Evolutionary conservation across 2,329 filamentous ascomycete genomes (phyloP).

Genomic region (Fusarium nurragi): DNA sequence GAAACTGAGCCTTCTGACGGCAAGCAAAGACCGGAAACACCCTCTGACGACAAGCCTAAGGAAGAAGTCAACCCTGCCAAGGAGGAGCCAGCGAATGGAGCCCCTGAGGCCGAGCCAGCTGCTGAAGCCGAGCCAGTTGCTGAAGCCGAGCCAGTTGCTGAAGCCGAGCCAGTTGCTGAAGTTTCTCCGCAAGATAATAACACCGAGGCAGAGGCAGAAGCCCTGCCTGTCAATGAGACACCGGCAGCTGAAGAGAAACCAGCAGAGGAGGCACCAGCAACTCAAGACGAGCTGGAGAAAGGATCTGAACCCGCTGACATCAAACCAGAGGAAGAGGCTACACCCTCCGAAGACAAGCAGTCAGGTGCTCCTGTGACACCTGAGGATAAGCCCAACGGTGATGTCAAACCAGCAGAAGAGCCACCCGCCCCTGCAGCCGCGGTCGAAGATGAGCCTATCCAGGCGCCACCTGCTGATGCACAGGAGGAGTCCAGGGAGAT

Average conservation of each 20-base stretch:
- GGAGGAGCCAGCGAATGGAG: not conserved
- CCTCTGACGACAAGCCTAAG: not conserved
- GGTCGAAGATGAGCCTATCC: conserved; percentile 7
- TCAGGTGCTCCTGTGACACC: conserved; percentile 9
- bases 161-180: conserved; percentile 1
- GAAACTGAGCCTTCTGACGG: not conserved
- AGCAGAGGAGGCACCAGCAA: conserved; percentile 3
- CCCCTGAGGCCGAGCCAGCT: not conserved
- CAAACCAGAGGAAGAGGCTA: conserved; percentile 23
- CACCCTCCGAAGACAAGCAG: conserved; percentile 22
- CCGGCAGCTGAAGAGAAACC: conserved; percentile 1
- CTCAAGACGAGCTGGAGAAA: conserved; percentile 21
- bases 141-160: not conserved
- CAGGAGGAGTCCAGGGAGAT: conserved; percentile 17
- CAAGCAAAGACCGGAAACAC: not conserved
- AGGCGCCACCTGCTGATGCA: not conserved
- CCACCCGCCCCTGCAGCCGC: not conserved
- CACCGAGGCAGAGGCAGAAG: conserved; percentile 1
- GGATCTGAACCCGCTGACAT: conserved; percentile 24
- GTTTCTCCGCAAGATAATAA: not conserved
- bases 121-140: not conserved
- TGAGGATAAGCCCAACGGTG: conserved; percentile 22
- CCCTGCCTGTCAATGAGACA: conserved; percentile 2
- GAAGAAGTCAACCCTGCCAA: not conserved
- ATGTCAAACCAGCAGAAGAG: conserved; percentile 26